Base-by-base conservation (phyloP, 805 yeast species). In the Hanseniaspora thailandica region DNA sequence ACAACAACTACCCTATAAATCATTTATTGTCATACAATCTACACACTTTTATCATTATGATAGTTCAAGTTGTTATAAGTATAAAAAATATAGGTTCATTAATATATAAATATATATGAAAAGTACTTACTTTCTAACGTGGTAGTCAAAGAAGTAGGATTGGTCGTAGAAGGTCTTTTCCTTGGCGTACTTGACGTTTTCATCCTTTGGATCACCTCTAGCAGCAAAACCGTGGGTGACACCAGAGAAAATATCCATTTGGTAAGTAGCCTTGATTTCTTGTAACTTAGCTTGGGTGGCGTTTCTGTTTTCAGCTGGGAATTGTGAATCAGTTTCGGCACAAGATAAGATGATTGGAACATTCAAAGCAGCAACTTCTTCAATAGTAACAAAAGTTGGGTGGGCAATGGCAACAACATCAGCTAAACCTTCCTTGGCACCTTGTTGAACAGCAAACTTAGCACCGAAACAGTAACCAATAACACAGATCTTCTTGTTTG, bases 391-490 rank as follows among this genome's bases (percentile, higher is more conserved):
- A 56, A 82, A 75, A 2, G 94, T 82, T 5, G 97, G 96, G 67
- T 89, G 97, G 8, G 93, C 93, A 57, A 78, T 67, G 15, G 90
- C 94, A 61, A 77, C 86, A 17, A 74, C 84, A 56, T 77, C 76
- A 34, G 76, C 74, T 7, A 61, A 43, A 25, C 76, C 75, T 8
- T 48, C 55, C 1, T 62, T 59, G 5, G 64, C 60, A 9, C 71
- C 61, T 55, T 80, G 76, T 56, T 75, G 78, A 55, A 84, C 60
- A 33, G 76, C 79, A 59, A 71, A 80, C 66, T 81, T 84, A 39
- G 86, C 95, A 64, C 96, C 96, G 58, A 72, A 87, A 69, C 96
- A 87, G 71, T 86, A 80, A 23, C 96, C 96, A 55, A 82, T 68
- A 20, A 78, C 77, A 41, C 76, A 80, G 22, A 82, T 56, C 58